Evolutionary conservation across 352 stramenopile species (phyloP).

Genomic region (Nothophytophthora sp.): DNA sequence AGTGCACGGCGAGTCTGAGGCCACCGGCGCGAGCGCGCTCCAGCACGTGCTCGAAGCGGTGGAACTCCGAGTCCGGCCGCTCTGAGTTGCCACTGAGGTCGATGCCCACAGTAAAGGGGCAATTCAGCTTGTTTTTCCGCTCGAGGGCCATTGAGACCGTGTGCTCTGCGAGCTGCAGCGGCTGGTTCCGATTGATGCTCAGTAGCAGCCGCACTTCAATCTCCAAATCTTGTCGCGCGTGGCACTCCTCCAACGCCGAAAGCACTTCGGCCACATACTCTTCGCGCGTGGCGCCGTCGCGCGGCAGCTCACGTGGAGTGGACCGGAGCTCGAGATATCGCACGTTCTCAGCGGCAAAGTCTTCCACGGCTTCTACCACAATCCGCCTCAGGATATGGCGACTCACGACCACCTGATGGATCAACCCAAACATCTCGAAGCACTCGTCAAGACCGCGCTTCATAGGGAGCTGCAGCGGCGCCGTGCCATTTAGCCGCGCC

Average conservation of each 20-base stretch:
- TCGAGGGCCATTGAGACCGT: conserved; percentile 61
- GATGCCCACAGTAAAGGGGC: conserved; percentile 74
- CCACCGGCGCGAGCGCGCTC: conserved; percentile 62
- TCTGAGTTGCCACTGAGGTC: conserved; percentile 88
- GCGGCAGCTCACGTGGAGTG: conserved; percentile 65
- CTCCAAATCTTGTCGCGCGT: conserved; percentile 51
- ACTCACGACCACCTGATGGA: conserved; percentile 83
- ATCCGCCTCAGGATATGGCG: conserved; percentile 61
- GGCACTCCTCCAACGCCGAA: conserved; percentile 62
- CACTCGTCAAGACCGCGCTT: conserved; percentile 78
- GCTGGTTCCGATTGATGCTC: conserved; percentile 82
- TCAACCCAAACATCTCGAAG: conserved; percentile 89
- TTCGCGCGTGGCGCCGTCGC: conserved; percentile 47
- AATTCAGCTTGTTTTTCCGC: conserved; percentile 41
- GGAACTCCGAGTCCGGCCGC: conserved; percentile 79
- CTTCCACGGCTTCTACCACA: conserved; percentile 78
- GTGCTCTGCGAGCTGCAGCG: conserved; percentile 60
- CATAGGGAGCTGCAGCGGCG: conserved; percentile 36
- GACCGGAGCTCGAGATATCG: conserved; percentile 87
- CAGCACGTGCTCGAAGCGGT: conserved; percentile 80
- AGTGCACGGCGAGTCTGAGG: conserved; percentile 92
- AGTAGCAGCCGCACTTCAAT: conserved; percentile 80
- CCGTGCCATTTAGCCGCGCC: conserved; percentile 19
- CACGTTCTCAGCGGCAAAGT: conserved; percentile 82
- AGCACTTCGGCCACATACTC: conserved; percentile 82